These are phyloP conservation scores for Saccharomyces paradoxus DNA, from an alignment of 805 yeast species.

Conservation along the genomic window DNA sequence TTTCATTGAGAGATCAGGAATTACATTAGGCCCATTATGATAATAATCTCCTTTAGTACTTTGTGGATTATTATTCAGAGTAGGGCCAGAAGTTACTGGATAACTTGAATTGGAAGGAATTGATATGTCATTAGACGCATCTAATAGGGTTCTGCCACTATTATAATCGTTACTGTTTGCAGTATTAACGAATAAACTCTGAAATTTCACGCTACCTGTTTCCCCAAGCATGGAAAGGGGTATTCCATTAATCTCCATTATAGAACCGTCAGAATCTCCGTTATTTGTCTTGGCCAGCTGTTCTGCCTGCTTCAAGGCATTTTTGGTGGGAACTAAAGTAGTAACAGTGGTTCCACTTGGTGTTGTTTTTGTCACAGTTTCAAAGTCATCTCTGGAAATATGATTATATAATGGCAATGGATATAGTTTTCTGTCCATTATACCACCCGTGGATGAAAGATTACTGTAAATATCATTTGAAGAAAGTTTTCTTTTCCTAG, in stretches of 20 bases:
- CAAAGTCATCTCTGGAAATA: slow-evolving; percentile 81
- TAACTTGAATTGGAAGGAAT: not conserved
- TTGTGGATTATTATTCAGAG: not conserved
- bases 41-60: not conserved
- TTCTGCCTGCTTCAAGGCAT: slow-evolving; percentile 44
- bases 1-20: not conserved
- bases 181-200: slow-evolving; percentile 1
- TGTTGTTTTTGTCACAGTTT: slow-evolving; percentile 74
- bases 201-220: slow-evolving; percentile 55
- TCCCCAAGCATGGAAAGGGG: slow-evolving; percentile 69
- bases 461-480: slow-evolving; percentile 17
- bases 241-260: slow-evolving; percentile 59
- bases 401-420: slow-evolving; percentile 89
- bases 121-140: not conserved
- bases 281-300: slow-evolving; percentile 17
- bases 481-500: slow-evolving; percentile 21
- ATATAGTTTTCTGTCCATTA: slow-evolving; percentile 35
- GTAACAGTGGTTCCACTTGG: slow-evolving; percentile 91
- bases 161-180: not conserved
- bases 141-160: not conserved
- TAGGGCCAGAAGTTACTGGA: not conserved
- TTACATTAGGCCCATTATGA: not conserved
- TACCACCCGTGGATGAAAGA: not conserved
- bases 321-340: slow-evolving; percentile 78
- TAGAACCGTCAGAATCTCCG: slow-evolving; percentile 16